These are phyloP conservation scores for Potentilla sterilis DNA, from an alignment of 306 rosid species.

Conservation along the genomic window DNA sequence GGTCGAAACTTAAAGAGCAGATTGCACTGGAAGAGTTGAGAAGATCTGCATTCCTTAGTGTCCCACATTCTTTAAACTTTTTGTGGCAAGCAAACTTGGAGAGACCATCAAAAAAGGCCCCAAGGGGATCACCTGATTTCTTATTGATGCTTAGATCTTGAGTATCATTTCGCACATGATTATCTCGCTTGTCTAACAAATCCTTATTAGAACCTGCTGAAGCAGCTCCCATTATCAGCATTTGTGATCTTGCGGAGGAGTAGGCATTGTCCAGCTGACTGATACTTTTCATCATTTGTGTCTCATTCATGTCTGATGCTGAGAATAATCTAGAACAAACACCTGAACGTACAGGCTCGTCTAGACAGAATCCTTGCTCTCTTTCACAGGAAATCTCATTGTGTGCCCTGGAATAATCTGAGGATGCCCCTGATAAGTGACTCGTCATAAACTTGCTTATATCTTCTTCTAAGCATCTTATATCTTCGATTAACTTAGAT, in stretches of 20 bases:
- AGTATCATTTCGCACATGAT: constrained; percentile 22
- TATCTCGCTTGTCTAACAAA: constrained; percentile 39
- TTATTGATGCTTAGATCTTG: constrained; percentile 27
- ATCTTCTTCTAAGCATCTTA: constrained; percentile 62
- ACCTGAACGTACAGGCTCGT: constrained; percentile 36
- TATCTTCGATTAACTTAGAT: constrained; percentile 51
- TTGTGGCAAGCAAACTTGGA: constrained; percentile 60
- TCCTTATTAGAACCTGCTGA: constrained; percentile 34
- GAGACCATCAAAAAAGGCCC: constrained; percentile 61
- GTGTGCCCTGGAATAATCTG: constrained; percentile 28
- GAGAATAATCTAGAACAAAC: constrained; percentile 30
- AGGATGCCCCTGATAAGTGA: constrained; percentile 34
- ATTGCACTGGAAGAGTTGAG: constrained; percentile 64
- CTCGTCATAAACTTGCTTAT: constrained; percentile 49
- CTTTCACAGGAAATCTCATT: constrained; percentile 4
- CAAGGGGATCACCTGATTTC: constrained; percentile 42
- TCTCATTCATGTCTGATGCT: constrained; percentile 35
- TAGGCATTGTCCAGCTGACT: constrained; percentile 58
- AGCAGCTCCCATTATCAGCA: constrained; percentile 37
- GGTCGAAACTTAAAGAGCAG: constrained; percentile 74
- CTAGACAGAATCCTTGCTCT: constrained; percentile 18
- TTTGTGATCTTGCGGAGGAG: constrained; percentile 57
- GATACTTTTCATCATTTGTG: constrained; percentile 42
- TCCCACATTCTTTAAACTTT: constrained; percentile 63
- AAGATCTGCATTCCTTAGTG: constrained; percentile 57